Conservation (phyloP, 345 rosid genomes). For the Trapa bicornis region DNA sequence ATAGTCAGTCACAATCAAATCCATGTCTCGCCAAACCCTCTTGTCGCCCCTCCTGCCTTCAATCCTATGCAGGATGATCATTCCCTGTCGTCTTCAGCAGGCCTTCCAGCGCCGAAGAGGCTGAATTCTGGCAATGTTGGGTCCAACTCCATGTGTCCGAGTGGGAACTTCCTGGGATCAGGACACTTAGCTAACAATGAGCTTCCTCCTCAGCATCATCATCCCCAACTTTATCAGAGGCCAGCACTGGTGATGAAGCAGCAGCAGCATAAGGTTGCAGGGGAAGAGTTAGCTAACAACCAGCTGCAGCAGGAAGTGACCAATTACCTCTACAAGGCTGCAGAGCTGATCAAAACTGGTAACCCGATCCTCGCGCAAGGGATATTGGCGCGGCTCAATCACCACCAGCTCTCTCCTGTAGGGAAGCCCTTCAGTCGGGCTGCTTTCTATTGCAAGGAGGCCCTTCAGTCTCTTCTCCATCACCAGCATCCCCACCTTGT, state of each 20-base stretch:
- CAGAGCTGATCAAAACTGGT: conserved; percentile 79
- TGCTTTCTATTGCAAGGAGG: conserved; percentile 70
- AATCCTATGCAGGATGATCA: conserved; percentile 13
- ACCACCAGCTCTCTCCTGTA: conserved; percentile 59
- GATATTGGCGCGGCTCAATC: conserved; percentile 99
- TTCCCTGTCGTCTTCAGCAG: conserved; percentile 21
- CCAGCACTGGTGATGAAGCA: conserved; percentile 13
- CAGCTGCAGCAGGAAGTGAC: conserved; percentile 57
- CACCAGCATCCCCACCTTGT: conserved; percentile 15
- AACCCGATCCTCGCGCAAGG: conserved; percentile 89
- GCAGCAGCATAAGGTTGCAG: conserved; percentile 21
- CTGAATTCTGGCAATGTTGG: conserved; percentile 24
- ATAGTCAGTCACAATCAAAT: conserved; percentile 28
- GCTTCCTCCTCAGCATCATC: neutral
- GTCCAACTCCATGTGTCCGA: conserved; percentile 16
- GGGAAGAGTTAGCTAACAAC: conserved; percentile 41
- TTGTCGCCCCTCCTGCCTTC: neutral
- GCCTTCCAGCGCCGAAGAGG: conserved; percentile 29
- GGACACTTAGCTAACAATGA: neutral
- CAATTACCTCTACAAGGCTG: conserved; percentile 69
- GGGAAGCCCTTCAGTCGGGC: conserved; percentile 77
- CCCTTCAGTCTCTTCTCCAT: conserved; percentile 49
- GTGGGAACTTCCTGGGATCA: conserved; percentile 3
- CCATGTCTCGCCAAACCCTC: conserved; percentile 15
- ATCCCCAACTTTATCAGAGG: conserved; percentile 33